These are phyloP conservation scores for Stenocarpella maydis DNA, from an alignment of 2,329 filamentous ascomycete species.

Conservation along the genomic window DNA sequence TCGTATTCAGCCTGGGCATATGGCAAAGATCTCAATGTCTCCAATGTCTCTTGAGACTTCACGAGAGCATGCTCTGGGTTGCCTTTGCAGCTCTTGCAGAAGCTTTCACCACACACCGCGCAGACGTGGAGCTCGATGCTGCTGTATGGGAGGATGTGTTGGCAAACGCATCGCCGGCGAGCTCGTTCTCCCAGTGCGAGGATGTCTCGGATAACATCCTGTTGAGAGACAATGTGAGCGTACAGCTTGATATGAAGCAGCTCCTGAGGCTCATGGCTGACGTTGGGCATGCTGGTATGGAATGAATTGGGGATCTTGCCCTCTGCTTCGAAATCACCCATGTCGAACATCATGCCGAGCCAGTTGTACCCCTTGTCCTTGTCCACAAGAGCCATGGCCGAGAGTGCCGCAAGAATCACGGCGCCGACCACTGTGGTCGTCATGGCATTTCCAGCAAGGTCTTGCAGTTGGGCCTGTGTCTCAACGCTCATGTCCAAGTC, in stretches of 20 bases:
- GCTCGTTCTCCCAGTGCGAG: constrained; percentile 34
- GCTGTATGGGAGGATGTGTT: constrained; percentile 39
- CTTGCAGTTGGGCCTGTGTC: constrained; percentile 66
- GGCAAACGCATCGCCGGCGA: constrained; percentile 48
- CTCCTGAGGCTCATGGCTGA: neutral
- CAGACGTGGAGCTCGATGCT: constrained; percentile 40
- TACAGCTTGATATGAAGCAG: constrained; percentile 15
- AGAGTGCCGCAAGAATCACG: constrained; percentile 65
- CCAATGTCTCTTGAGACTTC: neutral
- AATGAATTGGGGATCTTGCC: constrained; percentile 12
- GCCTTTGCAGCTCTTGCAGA: constrained; percentile 49
- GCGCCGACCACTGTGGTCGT: constrained; percentile 74
- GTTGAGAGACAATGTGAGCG: constrained; percentile 27
- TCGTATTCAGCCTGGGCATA: constrained; percentile 22
- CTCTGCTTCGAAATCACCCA: neutral
- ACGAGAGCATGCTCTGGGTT: constrained; percentile 48
- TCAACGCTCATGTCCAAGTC: constrained; percentile 71
- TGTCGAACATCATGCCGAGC: constrained; percentile 8
- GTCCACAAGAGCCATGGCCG: constrained; percentile 3
- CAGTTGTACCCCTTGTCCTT: neutral
- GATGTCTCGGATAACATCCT: constrained; percentile 18
- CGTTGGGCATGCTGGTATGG: neutral
- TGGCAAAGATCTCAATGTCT: constrained; percentile 19
- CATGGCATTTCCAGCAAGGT: constrained; percentile 85
- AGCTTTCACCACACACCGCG: constrained; percentile 45